phyloP scores from a whole-genome alignment of 805 yeast genomes.

The Metschnikowia corniflorae region DNA sequence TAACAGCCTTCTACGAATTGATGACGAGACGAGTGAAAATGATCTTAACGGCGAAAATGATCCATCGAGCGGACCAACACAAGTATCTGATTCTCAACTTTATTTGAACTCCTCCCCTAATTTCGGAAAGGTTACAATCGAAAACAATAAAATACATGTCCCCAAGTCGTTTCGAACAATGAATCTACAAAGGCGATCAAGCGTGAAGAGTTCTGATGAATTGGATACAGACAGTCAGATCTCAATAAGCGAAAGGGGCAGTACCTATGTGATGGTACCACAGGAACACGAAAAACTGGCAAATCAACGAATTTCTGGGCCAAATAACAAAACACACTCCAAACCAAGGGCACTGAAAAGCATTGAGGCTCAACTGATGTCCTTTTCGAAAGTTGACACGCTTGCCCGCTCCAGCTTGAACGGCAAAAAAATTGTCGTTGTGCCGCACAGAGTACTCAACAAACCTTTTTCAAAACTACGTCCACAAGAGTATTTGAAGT shows the following conservation, averaged over 20 bases:
- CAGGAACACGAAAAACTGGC: background rate
- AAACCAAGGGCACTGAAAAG: background rate
- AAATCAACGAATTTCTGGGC: background rate
- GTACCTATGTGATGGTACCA: slow-evolving; percentile 7
- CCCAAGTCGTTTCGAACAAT: slow-evolving; percentile 18
- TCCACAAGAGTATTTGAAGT: slow-evolving; percentile 35
- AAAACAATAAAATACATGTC: slow-evolving; percentile 13
- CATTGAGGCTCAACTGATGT: background rate
- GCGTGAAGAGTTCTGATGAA: slow-evolving; percentile 2
- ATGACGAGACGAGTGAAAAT: no score
- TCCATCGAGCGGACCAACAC: no score
- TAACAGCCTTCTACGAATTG: slow-evolving; percentile 21
- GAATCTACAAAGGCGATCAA: slow-evolving; percentile 15
- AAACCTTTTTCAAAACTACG: slow-evolving; percentile 38
- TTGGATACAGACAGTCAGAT: no score
- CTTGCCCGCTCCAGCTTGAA: no score
- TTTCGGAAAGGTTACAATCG: slow-evolving; percentile 14
- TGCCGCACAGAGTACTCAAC: slow-evolving; percentile 41
- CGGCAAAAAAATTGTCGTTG: slow-evolving; percentile 28
- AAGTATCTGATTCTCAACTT: no score
- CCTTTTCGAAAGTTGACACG: background rate
- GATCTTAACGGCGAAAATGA: no score
- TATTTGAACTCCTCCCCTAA: no score
- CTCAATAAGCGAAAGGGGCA: no score
- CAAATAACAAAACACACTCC: background rate